Percentiles rank a stretch among this genome's conserved stretches.
Evolutionary conservation across 306 rosid genomes (phyloP).

Genomic region (Glycine soja): DNA sequence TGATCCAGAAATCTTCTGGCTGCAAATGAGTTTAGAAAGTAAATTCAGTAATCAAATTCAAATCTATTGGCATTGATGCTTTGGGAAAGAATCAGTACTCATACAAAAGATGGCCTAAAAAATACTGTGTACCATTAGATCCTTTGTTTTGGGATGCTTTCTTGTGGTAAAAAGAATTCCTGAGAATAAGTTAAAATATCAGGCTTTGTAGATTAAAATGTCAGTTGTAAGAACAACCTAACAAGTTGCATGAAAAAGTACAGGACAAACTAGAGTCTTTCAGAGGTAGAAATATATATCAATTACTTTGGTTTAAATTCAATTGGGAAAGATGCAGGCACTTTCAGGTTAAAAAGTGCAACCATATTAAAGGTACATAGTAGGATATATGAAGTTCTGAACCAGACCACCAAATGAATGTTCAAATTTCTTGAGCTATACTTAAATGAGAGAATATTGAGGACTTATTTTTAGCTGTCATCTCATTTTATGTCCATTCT

Average conservation of each 20-base stretch:
- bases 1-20: slow-evolving; percentile 98
- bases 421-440: slow-evolving; percentile 10
- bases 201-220: slow-evolving; percentile 39
- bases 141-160: slow-evolving; percentile 84
- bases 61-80: slow-evolving; percentile 28
- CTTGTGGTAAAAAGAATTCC: slow-evolving; percentile 81
- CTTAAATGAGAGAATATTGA: slow-evolving; percentile 15
- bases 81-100: slow-evolving; percentile 12
- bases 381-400: not conserved
- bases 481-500: slow-evolving; percentile 3
- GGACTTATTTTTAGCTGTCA: slow-evolving; percentile 28
- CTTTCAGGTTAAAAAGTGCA: slow-evolving; percentile 5
- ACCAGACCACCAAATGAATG: slow-evolving; percentile 18
- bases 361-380: not conserved
- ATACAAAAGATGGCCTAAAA: slow-evolving; percentile 19
- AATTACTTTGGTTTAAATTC: slow-evolving; percentile 22
- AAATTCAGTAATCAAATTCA: slow-evolving; percentile 39
- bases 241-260: slow-evolving; percentile 3
- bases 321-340: slow-evolving; percentile 19
- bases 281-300: slow-evolving; percentile 13
- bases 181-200: slow-evolving; percentile 52
- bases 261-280: slow-evolving; percentile 23
- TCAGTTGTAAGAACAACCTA: not conserved
- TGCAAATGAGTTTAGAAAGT: slow-evolving; percentile 51
- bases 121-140: slow-evolving; percentile 68